Base-by-base conservation (phyloP, 495 filamentous ascomycete genomes). In the Neurospora sp. region DNA sequence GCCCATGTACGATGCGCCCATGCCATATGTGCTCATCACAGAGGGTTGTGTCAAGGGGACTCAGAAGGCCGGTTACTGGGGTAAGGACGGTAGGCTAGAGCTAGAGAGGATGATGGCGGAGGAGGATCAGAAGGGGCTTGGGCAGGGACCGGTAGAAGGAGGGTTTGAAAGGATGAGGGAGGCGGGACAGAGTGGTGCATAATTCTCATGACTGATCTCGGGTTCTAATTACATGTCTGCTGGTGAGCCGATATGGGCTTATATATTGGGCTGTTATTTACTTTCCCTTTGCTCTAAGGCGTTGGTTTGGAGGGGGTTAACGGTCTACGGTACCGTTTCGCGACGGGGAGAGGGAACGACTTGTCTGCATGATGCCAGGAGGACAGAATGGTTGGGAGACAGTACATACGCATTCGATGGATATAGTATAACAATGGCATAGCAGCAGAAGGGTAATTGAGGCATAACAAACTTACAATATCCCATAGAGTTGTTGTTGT, bases 1-100 rank as follows among this genome's bases (percentile, higher is more conserved):
- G 74, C 89, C 92, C 28, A 98, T 97, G 92, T 98, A 95, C 80
- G 93, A 97, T 80, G 89, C 92, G 5, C 96, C 96, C 74, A 82
- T 76, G 73, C 82, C 79, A 70, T 85, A 82, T 74, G 90, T 96
- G 4, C 85, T 96, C 1, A 89, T 97, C n/a, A 95, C 90, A 0
- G 89, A 93, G 80, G 85, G 83, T 3, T 93, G 92, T 15, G 93
- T 93, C 0, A 81, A 86, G 17, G 89, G 90, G 21, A 82, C 89
- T 15, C 88, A 90, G 74, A 85, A 85, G 76, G 83, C 86, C 1
- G 77, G 77, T 0, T 88, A 87, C 45, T 85, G 85, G 81, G 85
- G 86, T 0, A 86, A 87, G 71, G 83, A 84, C 24, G 83, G 84
- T 59, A 73, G 84, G 75, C 73, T 88, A 79, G 78, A 91, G 81